Base-by-base conservation (phyloP, 2,329 filamentous ascomycete species). In the Cladosporium austrohemisphaericum region DNA sequence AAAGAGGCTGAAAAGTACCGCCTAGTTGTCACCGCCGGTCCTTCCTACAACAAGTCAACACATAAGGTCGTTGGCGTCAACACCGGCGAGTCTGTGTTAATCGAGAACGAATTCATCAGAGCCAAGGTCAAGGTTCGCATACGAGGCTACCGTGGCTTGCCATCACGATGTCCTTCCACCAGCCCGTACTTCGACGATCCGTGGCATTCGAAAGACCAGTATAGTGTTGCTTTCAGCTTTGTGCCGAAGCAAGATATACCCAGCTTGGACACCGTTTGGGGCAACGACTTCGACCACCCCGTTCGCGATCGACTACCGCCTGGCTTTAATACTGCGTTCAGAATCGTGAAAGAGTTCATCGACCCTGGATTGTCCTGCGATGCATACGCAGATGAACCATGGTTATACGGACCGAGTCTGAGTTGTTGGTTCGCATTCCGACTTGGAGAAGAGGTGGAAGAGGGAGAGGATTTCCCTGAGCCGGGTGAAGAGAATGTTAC, bases 231-330 rank as follows among this genome's bases (percentile, higher is more conserved):
- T 8, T 84, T 95, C 62, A 78, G 80, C 36, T 88, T 96, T 66
- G 81, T 80, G 0, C 88, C 86, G 6, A 87, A 86, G 58, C 60
- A 70, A 14, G 68, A 68, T 22, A 81, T 95, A 35, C 73, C 76
- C 1, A 87, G 81, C 29, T 67, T 78, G 9, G 81, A 93, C 55
- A 77, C 96, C 2, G 82, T 95, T 47, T 96, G 95, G 63, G 92
- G 92, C 22, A 96, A 97, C 66, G 90, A 96, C 72, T 95, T 96
- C 63, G 91, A 95, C 62, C 81, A 86, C 43, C 88, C 92, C 0
- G 90, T 98, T 55, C 81, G 90, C 20, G 86, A 95, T 62, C 78
- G 83, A 6, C 74, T 97, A 2, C 92, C 92, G 0, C 88, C 88
- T 0, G 89, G 92, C 0, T 95, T 95, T 68, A 83, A 81, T 65